Conservation (phyloP, 805 yeast genomes). For the Myxozyma melibiosi region DNA sequence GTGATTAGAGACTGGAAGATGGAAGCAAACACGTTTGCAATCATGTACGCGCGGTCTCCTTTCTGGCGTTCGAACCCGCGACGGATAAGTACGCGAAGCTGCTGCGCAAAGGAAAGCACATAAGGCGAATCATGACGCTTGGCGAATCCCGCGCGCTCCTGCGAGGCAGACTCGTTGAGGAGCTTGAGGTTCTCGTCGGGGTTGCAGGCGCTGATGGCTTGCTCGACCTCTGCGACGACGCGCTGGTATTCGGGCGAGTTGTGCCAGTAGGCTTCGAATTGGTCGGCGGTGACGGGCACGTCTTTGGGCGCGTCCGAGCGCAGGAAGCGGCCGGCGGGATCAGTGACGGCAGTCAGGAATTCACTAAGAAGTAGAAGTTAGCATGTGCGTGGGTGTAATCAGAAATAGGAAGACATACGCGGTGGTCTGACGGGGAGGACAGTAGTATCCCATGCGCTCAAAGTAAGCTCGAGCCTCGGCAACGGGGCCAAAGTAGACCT, state of each 20-base stretch:
- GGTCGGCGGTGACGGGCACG: slow-evolving; percentile 64
- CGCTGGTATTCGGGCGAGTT: slow-evolving; percentile 50
- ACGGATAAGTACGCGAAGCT: slow-evolving; percentile 43
- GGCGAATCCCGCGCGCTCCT: slow-evolving; percentile 46
- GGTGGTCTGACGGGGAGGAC: slow-evolving; percentile 61
- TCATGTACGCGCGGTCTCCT: slow-evolving; percentile 58
- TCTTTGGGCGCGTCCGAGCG: slow-evolving; percentile 51
- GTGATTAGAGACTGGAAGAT: slow-evolving; percentile 58
- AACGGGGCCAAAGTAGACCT: slow-evolving; percentile 55
- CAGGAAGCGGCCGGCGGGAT: slow-evolving; percentile 60
- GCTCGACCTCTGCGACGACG: slow-evolving; percentile 51
- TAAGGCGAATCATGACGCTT: slow-evolving; percentile 49
- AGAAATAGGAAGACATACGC: slow-evolving; percentile 36
- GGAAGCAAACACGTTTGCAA: slow-evolving; percentile 52
- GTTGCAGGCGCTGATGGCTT: slow-evolving; percentile 42
- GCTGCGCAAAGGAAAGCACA: slow-evolving; percentile 50
- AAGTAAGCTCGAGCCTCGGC: slow-evolving; percentile 53
- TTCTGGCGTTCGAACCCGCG: slow-evolving; percentile 49
- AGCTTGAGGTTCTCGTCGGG: slow-evolving; percentile 43
- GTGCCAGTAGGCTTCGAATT: slow-evolving; percentile 63
- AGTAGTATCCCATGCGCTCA: slow-evolving; percentile 55
- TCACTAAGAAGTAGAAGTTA: slow-evolving; percentile 52
- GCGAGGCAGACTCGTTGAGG: slow-evolving; percentile 45
- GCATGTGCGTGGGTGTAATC: slow-evolving; percentile 55
- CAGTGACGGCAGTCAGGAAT: slow-evolving; percentile 54